phyloP scores from a whole-genome alignment of 768 basidiomycete species.

The Auricularia sp. region DNA sequence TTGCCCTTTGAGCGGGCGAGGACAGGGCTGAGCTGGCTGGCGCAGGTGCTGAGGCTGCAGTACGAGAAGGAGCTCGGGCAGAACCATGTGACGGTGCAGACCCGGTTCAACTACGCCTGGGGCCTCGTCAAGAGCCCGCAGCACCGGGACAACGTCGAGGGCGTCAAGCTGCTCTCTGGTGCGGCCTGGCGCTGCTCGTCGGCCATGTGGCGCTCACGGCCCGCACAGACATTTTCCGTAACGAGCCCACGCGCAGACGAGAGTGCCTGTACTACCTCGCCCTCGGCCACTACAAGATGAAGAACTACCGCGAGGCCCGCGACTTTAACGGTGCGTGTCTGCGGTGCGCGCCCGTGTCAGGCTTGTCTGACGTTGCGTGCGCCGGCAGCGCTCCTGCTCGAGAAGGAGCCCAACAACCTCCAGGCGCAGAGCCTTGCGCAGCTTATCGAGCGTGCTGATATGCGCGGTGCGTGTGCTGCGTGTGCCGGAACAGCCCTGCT shows the following conservation, averaged over 20 bases:
- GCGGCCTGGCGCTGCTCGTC: constrained; percentile 8
- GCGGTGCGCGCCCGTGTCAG: background rate
- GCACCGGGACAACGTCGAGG: constrained; percentile 81
- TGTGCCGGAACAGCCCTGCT: background rate
- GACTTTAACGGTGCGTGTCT: constrained; percentile 77
- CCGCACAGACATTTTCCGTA: constrained; percentile 74
- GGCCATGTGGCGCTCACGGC: background rate
- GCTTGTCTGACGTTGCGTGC: background rate
- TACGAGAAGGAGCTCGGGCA: constrained; percentile 82
- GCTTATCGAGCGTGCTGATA: constrained; percentile 80
- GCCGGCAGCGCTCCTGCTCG: constrained; percentile 64
- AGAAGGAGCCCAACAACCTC: constrained; percentile 87
- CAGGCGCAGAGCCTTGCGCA: constrained; percentile 78
- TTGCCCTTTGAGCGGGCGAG: background rate
- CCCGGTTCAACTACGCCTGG: constrained; percentile 97
- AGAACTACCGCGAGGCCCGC: constrained; percentile 85
- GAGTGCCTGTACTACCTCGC: constrained; percentile 97
- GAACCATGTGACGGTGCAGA: constrained; percentile 82
- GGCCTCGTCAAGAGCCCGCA: constrained; percentile 87
- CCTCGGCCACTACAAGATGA: constrained; percentile 93
- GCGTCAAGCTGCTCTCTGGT: constrained; percentile 88
- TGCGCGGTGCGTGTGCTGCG: constrained; percentile 47
- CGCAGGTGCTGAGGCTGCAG: constrained; percentile 72
- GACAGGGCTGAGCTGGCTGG: background rate
- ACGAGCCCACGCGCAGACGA: constrained; percentile 74